Base-by-base conservation (phyloP, 2,329 filamentous ascomycete genomes). In the Aspergillus terreus region DNA sequence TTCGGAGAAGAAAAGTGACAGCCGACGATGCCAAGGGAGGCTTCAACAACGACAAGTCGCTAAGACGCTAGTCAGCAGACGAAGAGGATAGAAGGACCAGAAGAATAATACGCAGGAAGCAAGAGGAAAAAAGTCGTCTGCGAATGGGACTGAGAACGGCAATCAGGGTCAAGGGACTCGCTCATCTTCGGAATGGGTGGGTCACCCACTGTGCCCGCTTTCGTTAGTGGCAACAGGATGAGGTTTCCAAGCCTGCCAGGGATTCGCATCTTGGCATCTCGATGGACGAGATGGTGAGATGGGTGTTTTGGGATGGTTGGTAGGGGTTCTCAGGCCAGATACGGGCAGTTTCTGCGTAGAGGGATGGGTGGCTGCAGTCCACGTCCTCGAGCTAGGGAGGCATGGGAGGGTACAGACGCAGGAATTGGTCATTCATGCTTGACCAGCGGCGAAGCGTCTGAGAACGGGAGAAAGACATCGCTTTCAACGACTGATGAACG, bases 1-100 rank as follows among this genome's bases (percentile, higher is more conserved):
- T 38, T 44, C 36, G 47, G 49, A 56, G 55, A 48, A 48, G 17
- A 9, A 11, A 11, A 19, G 40, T 21, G 25, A 36, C 15, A 19
- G 9, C 17, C n/a, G n/a, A n/a, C 6, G 32, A 4, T n/a, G 12
- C 19, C 19, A 17, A 21, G 5, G 45, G 25, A 47, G 14, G 3
- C 2, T 38, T 15, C 32, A n/a, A 47, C 35, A 41, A 47, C n/a
- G 27, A 30, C 9, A 30, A 30, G 27, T 10, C 7, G 27, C 27
- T 30, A 11, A 30, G 27, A 10, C 3, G 27, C 7, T 23, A 7
- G 27, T 30, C 27, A 30, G 27, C 27, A 11, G 27, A 30, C 10
- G 27, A 30, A 11, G 27, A 9, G 27, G 7, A 30, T 30, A 9
- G 35, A 47, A 40, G 15, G 10, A 17, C n/a, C 14, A 38, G 35